Percentiles rank a stretch among this genome's conserved stretches.
Conservation (phyloP, 164 flowering plant species). For the Chimonanthus praecox region DNA sequence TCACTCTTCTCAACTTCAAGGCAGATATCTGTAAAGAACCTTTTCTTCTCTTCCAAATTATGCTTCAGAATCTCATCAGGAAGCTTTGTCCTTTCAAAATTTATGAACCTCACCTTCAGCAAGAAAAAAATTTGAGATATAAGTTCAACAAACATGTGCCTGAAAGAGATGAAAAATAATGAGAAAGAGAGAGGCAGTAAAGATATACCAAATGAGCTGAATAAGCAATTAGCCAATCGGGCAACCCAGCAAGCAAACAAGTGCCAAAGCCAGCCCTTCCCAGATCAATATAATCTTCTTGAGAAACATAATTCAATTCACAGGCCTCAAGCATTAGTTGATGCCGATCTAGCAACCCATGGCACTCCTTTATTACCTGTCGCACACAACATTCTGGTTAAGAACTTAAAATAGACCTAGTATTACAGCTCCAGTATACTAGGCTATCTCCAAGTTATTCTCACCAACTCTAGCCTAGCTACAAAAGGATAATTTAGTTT, state of each 20-base stretch:
- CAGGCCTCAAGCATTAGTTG: slow-evolving; percentile 88
- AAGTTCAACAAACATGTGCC: neutral
- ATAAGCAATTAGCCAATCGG: slow-evolving; percentile 95
- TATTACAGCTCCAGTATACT: no score
- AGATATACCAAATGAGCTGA: slow-evolving; percentile 78
- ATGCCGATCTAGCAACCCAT: slow-evolving; percentile 81
- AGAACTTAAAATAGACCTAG: neutral
- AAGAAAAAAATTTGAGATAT: slow-evolving; percentile 9
- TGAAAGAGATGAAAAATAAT: neutral
- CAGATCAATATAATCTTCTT: slow-evolving; percentile 83
- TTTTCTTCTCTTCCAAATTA: slow-evolving; percentile 90
- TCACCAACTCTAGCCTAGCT: no score
- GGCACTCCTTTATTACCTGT: slow-evolving; percentile 89
- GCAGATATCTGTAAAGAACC: slow-evolving; percentile 66
- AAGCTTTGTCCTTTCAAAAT: slow-evolving; percentile 87
- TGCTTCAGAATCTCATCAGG: slow-evolving; percentile 82
- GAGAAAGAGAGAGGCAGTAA: slow-evolving; percentile 6
- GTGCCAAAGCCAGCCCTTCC: slow-evolving; percentile 89
- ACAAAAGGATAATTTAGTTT: no score
- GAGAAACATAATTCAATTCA: slow-evolving; percentile 66
- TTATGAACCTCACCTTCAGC: slow-evolving; percentile 86
- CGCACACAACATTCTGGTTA: neutral
- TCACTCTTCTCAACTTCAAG: slow-evolving; percentile 83
- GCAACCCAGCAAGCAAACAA: slow-evolving; percentile 92
- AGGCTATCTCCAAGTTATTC: no score